A percentile compares a stretch with the other conserved stretches of the same genome.
Evolutionary conservation across 2,329 filamentous ascomycete species (phyloP).

Genomic region (Penicillium sclerotiorum): DNA sequence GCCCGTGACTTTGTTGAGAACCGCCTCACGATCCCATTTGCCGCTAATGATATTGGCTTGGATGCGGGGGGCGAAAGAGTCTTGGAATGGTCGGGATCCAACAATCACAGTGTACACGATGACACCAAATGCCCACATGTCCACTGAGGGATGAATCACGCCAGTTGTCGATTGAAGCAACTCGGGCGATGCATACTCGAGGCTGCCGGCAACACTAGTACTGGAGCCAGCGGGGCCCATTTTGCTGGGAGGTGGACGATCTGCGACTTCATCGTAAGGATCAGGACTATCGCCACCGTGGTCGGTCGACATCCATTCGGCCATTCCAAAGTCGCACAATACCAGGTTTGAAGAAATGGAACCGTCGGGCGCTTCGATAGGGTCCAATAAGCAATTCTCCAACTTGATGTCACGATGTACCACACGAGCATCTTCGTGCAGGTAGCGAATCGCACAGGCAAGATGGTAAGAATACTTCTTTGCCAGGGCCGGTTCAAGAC

Average conservation of each 20-base stretch:
- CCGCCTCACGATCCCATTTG: slow-evolving; percentile 58
- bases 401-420: slow-evolving; percentile 71
- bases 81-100: slow-evolving; percentile 64
- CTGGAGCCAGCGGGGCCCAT: slow-evolving; percentile 60
- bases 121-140: slow-evolving; percentile 70
- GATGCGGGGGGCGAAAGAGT: slow-evolving; percentile 61
- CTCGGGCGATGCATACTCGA: slow-evolving; percentile 58
- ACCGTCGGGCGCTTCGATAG: slow-evolving; percentile 51
- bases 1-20: slow-evolving; percentile 48
- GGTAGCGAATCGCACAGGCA: slow-evolving; percentile 65
- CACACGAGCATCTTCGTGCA: slow-evolving; percentile 68
- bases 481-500: slow-evolving; percentile 55
- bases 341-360: slow-evolving; percentile 59
- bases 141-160: slow-evolving; percentile 56
- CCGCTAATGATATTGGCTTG: slow-evolving; percentile 62
- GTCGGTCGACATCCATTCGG: slow-evolving; percentile 65
- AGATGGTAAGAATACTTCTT: slow-evolving; percentile 66
- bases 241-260: slow-evolving; percentile 52
- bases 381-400: slow-evolving; percentile 68
- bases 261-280: slow-evolving; percentile 49
- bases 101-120: slow-evolving; percentile 64
- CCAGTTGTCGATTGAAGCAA: slow-evolving; percentile 44
- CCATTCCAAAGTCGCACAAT: slow-evolving; percentile 70
- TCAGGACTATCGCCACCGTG: slow-evolving; percentile 54
- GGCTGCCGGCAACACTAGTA: slow-evolving; percentile 62